These are phyloP conservation scores for Calonectria naviculata DNA, from an alignment of 2,329 filamentous ascomycete genomes.

Conservation along the genomic window DNA sequence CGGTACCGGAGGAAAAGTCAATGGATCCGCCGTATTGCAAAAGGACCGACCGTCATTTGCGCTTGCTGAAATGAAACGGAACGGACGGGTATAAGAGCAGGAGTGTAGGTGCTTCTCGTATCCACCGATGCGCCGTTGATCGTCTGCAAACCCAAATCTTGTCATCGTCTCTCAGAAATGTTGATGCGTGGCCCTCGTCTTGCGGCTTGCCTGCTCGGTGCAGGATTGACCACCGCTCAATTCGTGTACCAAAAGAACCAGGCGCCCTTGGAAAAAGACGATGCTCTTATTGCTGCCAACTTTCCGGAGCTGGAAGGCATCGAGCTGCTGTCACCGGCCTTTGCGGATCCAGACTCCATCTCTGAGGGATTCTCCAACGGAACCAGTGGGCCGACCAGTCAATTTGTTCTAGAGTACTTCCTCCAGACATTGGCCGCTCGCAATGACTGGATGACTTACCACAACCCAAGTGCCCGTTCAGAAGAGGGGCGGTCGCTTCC, in stretches of 20 bases:
- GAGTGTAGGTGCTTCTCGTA: background rate
- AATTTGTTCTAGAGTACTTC: slow-evolving; percentile 27
- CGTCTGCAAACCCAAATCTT: background rate
- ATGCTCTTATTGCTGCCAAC: background rate
- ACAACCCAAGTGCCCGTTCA: slow-evolving; percentile 33
- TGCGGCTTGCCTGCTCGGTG: background rate
- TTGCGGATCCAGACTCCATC: background rate
- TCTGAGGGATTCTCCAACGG: background rate
- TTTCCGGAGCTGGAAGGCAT: background rate
- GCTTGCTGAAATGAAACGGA: background rate
- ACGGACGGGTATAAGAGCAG: background rate
- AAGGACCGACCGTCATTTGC: background rate
- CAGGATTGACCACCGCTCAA: background rate
- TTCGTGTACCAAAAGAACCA: background rate
- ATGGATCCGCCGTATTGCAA: background rate
- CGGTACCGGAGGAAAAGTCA: background rate
- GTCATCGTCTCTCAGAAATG: background rate
- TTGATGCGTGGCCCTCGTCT: background rate
- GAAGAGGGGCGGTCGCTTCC: slow-evolving; percentile 37
- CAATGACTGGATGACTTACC: slow-evolving; percentile 38
- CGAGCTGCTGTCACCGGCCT: background rate
- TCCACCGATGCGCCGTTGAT: background rate
- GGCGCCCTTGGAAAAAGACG: background rate
- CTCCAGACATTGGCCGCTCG: slow-evolving; percentile 32
- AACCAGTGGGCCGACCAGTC: background rate